A percentile compares a stretch with the other conserved stretches of the same genome.
These are phyloP conservation scores for Leptomonas pyrrhocoris DNA, from an alignment of 208 protist species.

Conservation along the genomic window DNA sequence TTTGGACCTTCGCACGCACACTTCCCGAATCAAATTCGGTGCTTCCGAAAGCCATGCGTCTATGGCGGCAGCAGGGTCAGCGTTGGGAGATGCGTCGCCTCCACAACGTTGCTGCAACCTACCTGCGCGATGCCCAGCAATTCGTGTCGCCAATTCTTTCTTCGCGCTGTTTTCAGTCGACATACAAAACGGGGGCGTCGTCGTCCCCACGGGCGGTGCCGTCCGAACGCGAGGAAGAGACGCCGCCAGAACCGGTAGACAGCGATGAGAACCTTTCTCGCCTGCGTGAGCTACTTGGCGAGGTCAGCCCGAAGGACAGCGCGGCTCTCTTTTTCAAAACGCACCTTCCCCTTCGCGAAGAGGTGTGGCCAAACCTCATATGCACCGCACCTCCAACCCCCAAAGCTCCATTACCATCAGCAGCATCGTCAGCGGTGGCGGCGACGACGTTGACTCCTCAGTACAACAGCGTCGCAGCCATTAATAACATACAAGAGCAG, in stretches of 20 bases:
- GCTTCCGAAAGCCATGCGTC: neutral
- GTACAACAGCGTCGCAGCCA: neutral
- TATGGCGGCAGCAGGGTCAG: neutral
- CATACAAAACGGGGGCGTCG: too few relatives aligned
- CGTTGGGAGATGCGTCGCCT: neutral
- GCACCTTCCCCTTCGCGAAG: neutral
- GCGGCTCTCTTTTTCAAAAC: neutral
- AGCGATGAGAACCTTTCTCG: neutral
- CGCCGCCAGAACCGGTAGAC: neutral
- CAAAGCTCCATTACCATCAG: neutral
- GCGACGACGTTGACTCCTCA: neutral
- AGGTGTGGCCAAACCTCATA: constrained; percentile 7
- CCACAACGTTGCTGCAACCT: neutral
- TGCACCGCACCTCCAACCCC: neutral
- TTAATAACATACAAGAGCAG: neutral
- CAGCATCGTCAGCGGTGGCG: neutral
- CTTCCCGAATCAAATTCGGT: too few relatives aligned
- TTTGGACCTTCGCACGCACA: too few relatives aligned
- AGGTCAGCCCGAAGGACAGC: neutral
- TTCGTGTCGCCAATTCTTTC: neutral
- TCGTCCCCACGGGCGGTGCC: too few relatives aligned
- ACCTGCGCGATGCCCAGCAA: too few relatives aligned
- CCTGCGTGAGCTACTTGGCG: constrained; percentile 16
- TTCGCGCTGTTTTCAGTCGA: too few relatives aligned
- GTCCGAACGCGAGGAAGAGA: neutral